Conservation (phyloP, 78 protist species). For the Dictyostelium firmibasis region DNA sequence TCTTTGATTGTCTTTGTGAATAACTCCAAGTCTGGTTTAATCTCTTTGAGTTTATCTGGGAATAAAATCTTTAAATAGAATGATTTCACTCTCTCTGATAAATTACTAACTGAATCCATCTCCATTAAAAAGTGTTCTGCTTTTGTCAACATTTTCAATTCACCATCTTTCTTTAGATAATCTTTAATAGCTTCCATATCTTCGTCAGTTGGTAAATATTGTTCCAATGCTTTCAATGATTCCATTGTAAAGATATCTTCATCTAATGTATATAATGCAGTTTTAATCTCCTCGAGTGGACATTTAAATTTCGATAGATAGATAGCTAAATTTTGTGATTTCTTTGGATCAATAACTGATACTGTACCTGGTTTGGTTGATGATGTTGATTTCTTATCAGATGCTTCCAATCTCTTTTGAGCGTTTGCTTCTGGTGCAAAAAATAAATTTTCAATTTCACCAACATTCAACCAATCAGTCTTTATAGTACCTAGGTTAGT, state of each 20-base stretch:
- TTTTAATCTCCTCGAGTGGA: conserved; percentile 55
- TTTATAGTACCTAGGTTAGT: conserved; percentile 29
- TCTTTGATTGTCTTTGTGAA: conserved; percentile 15
- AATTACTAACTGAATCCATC: conserved; percentile 25
- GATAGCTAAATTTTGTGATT: conserved; percentile 78
- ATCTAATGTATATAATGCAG: conserved; percentile 45
- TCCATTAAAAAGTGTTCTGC: conserved; percentile 61
- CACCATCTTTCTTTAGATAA: conserved; percentile 48
- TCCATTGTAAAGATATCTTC: conserved; percentile 58
- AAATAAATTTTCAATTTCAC: conserved; percentile 73
- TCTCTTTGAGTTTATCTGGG: conserved; percentile 70
- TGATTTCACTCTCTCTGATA: conserved; percentile 45
- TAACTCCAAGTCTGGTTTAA: conserved; percentile 64
- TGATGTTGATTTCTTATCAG: not conserved
- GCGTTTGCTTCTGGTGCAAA: conserved; percentile 21
- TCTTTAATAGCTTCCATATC: conserved; percentile 74
- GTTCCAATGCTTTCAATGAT: conserved; percentile 33
- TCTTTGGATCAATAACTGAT: conserved; percentile 62
- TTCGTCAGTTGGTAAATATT: conserved; percentile 68
- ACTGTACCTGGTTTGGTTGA: conserved; percentile 74
- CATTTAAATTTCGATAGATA: conserved; percentile 70
- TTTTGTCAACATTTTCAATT: conserved; percentile 43
- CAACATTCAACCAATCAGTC: conserved; percentile 50
- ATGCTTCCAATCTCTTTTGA: not conserved
- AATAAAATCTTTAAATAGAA: conserved; percentile 35